A percentile compares a stretch with the other conserved stretches of the same genome.
phyloP scores from a whole-genome alignment of 441 rosid species.

The Eutrema salsugineum region DNA sequence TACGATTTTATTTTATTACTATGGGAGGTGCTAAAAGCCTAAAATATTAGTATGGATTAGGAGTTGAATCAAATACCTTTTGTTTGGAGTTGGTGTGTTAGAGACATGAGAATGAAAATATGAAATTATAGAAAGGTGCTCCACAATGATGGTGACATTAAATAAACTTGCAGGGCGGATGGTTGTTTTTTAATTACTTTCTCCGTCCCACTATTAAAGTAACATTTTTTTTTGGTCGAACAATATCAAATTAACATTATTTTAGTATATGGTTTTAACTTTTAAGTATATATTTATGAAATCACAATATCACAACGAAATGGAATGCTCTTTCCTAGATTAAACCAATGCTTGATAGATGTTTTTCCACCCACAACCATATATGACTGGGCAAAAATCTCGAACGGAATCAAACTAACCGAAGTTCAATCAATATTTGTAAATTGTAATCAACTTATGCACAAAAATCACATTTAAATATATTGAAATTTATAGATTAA shows the following conservation, averaged over 20 bases:
- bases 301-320: background rate
- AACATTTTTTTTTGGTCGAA: background rate
- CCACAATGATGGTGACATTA: background rate
- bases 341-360: no score
- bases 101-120: background rate
- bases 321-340: background rate
- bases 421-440: no score
- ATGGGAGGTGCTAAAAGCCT: background rate
- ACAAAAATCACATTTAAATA: no score
- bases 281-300: background rate
- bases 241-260: no score
- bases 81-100: background rate
- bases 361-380: background rate
- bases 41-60: background rate
- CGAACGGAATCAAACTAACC: no score
- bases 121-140: background rate
- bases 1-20: background rate
- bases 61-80: background rate
- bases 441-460: no score
- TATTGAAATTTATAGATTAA: no score
- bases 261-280: background rate
- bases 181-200: background rate
- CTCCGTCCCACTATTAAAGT: background rate
- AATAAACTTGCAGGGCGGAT: background rate
- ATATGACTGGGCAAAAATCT: no score